Percentiles rank a stretch among this genome's conserved stretches.
phyloP scores from a whole-genome alignment of 1,284 basidiomycete genomes.

The Apiotrichum mycotoxinovorans region DNA sequence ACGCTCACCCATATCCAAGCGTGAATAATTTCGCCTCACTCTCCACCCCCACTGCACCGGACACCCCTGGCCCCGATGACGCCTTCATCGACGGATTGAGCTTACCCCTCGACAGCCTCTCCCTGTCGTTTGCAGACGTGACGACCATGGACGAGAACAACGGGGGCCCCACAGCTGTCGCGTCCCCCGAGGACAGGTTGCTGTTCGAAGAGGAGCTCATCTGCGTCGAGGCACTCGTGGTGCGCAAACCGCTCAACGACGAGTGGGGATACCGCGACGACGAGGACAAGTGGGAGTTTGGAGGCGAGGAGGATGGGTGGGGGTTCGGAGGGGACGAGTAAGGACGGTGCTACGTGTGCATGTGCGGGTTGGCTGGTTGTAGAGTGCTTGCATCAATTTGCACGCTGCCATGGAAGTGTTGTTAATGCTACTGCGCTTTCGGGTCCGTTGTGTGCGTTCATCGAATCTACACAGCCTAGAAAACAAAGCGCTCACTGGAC shows the following conservation, averaged over 20 bases:
- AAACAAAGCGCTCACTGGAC: too few relatives aligned
- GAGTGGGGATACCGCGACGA: constrained; percentile 20
- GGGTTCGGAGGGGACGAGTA: background rate
- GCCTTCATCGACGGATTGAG: constrained; percentile 29
- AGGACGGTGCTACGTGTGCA: too few relatives aligned
- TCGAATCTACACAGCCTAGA: too few relatives aligned
- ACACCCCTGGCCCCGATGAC: constrained; percentile 13
- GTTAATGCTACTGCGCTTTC: too few relatives aligned
- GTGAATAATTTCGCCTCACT: too few relatives aligned
- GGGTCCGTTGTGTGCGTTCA: too few relatives aligned
- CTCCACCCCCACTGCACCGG: too few relatives aligned
- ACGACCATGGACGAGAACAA: constrained; percentile 16
- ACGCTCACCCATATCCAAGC: background rate
- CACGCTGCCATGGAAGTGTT: too few relatives aligned
- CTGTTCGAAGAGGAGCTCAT: constrained; percentile 32
- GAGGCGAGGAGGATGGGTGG: constrained; percentile 13
- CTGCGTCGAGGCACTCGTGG: constrained; percentile 49
- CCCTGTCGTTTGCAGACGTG: constrained; percentile 46
- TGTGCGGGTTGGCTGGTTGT: too few relatives aligned
- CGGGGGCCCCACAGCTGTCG: background rate
- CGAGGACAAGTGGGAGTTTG: constrained; percentile 31
- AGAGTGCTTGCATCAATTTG: too few relatives aligned
- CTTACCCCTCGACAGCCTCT: constrained; percentile 44
- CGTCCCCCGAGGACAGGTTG: background rate
- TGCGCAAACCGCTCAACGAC: constrained; percentile 37